A percentile compares a stretch with the other conserved stretches of the same genome.
phyloP scores from a whole-genome alignment of 1,284 basidiomycete genomes.

The Prillingera fragicola region DNA sequence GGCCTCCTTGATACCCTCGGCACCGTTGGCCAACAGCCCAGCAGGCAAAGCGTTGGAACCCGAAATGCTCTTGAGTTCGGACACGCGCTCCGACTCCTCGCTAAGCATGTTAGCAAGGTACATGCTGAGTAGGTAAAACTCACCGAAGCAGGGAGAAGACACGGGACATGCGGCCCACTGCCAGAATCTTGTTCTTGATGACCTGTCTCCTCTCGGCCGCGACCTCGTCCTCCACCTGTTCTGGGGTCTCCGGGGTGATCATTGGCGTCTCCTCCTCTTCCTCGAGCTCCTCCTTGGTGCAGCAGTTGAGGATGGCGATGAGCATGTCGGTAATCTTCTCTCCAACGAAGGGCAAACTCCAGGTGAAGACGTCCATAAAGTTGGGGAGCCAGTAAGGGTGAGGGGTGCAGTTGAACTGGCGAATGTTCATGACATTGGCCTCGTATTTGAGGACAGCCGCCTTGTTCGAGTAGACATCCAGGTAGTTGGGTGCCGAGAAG shows the following conservation, averaged over 20 bases:
- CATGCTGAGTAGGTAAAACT: slow-evolving; percentile 35
- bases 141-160: slow-evolving; percentile 93
- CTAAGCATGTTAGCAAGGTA: slow-evolving; percentile 48
- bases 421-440: slow-evolving; percentile 84
- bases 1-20: slow-evolving; percentile 92
- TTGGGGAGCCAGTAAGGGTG: slow-evolving; percentile 97
- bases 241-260: slow-evolving; percentile 40
- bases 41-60: slow-evolving; percentile 75
- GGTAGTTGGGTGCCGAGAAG: slow-evolving; percentile 91
- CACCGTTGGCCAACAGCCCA: slow-evolving; percentile 78
- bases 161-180: slow-evolving; percentile 90
- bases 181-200: slow-evolving; percentile 98
- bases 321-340: slow-evolving; percentile 98
- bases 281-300: slow-evolving; percentile 89
- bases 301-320: slow-evolving; percentile 87
- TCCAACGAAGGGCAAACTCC: slow-evolving; percentile 97
- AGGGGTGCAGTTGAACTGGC: slow-evolving; percentile 91
- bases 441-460: slow-evolving; percentile 95
- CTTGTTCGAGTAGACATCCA: slow-evolving; percentile 96
- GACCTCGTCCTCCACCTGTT: slow-evolving; percentile 51
- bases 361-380: slow-evolving; percentile 99
- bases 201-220: slow-evolving; percentile 67
- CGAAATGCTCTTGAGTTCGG: slow-evolving; percentile 87
- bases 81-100: slow-evolving; percentile 96
- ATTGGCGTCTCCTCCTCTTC: slow-evolving; percentile 60